Evolutionary conservation across 345 rosid genomes (phyloP).

Genomic region (Pelargonium nanum): DNA sequence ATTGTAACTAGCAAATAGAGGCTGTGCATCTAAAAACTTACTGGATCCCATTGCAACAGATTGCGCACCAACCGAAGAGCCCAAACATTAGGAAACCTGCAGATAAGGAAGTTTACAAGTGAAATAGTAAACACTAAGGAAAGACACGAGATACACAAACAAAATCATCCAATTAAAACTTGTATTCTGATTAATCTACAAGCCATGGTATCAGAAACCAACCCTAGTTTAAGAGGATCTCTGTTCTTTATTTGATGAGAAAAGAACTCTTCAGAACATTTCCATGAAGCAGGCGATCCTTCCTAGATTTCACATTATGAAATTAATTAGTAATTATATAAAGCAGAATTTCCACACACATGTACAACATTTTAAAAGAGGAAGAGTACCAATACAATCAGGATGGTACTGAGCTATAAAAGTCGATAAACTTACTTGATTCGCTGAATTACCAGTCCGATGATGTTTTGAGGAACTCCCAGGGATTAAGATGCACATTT

Average conservation of each 20-base stretch:
- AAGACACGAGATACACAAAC: not conserved
- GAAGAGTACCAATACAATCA: not conserved
- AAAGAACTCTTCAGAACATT: slow-evolving; percentile 86
- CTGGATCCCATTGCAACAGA: slow-evolving; percentile 76
- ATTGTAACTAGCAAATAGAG: too few relatives aligned
- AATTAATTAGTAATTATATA: slow-evolving; percentile 1
- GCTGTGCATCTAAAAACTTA: slow-evolving; percentile 34
- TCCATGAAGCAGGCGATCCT: slow-evolving; percentile 84
- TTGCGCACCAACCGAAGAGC: slow-evolving; percentile 81
- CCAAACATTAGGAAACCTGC: slow-evolving; percentile 74
- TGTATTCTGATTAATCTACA: slow-evolving; percentile 2
- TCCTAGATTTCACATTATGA: slow-evolving; percentile 34
- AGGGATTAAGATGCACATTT: slow-evolving; percentile 76
- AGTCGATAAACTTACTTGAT: slow-evolving; percentile 25
- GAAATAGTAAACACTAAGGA: not conserved
- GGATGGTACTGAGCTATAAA: not conserved
- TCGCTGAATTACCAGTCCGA: slow-evolving; percentile 15
- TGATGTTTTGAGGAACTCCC: slow-evolving; percentile 53
- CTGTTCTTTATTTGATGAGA: slow-evolving; percentile 68
- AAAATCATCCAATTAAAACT: not conserved
- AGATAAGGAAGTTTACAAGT: not conserved
- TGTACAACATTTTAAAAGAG: too few relatives aligned
- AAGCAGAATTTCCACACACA: not conserved
- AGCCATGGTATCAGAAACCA: slow-evolving; percentile 13
- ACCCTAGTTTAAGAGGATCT: slow-evolving; percentile 88